Evolutionary conservation across 2,329 filamentous ascomycete genomes (phyloP).

Genomic region (Hortaea sp.): DNA sequence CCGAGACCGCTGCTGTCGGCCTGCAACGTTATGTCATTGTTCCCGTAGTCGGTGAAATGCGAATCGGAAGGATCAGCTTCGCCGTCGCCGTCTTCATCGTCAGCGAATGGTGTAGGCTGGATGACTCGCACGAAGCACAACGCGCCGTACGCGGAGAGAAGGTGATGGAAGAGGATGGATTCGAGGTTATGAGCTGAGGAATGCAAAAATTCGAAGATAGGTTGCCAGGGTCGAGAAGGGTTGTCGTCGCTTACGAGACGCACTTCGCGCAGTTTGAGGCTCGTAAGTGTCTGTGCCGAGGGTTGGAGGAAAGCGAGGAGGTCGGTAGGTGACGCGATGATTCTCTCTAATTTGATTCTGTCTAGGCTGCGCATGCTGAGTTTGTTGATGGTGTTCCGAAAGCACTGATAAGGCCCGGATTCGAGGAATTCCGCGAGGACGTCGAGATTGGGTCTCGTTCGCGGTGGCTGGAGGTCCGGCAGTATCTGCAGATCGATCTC

Average conservation of each 20-base stretch:
- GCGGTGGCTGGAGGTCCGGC: constrained; percentile 10
- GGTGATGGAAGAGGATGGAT: constrained; percentile 20
- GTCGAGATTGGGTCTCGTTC: constrained; percentile 15
- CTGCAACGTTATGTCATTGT: constrained; percentile 17
- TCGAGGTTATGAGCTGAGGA: constrained; percentile 10
- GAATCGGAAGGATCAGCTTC: constrained; percentile 2
- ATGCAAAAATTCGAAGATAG: constrained; percentile 17
- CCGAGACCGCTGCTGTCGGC: neutral
- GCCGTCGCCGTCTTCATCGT: constrained; percentile 1
- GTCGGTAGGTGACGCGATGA: constrained; percentile 13
- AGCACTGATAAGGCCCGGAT: neutral
- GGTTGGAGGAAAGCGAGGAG: constrained; percentile 15
- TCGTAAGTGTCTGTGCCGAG: constrained; percentile 10
- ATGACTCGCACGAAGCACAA: constrained; percentile 15
- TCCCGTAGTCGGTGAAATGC: constrained; percentile 9
- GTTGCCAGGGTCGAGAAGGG: constrained; percentile 14
- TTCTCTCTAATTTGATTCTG: constrained; percentile 21
- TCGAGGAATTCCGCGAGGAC: constrained; percentile 6
- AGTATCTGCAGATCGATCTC: constrained; percentile 21
- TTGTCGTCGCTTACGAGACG: constrained; percentile 13
- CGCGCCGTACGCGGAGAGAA: constrained; percentile 16
- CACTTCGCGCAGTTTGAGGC: constrained; percentile 22
- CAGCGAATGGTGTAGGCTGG: constrained; percentile 1
- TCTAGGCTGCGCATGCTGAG: constrained; percentile 6
- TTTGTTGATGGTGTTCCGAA: neutral